phyloP scores from a whole-genome alignment of 768 basidiomycete species.

The Rossbeevera mucosa region DNA sequence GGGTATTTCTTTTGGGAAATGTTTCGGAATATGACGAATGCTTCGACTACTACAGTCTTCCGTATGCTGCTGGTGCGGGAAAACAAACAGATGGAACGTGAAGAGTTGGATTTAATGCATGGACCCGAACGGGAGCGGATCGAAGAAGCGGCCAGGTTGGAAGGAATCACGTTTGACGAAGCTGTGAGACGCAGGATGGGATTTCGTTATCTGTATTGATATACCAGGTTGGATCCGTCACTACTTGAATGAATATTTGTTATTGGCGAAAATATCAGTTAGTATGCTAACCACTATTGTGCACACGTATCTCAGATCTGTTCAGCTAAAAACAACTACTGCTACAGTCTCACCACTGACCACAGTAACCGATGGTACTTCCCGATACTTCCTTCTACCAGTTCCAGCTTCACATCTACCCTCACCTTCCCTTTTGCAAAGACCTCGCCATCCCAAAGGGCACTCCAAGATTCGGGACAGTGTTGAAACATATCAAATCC shows the following conservation, averaged over 20 bases:
- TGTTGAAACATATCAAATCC: constrained; percentile 27
- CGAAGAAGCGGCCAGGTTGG: constrained; percentile 53
- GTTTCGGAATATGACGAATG: background rate
- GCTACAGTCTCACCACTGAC: constrained; percentile 24
- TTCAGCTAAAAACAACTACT: background rate
- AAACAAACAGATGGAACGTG: constrained; percentile 48
- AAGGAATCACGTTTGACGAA: constrained; percentile 57
- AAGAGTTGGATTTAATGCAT: constrained; percentile 42
- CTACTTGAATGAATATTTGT: background rate
- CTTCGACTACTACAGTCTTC: constrained; percentile 31
- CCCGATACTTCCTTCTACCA: background rate
- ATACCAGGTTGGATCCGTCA: background rate
- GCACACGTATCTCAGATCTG: too few species aligned
- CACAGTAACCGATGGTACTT: constrained; percentile 16
- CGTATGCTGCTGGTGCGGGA: constrained; percentile 41
- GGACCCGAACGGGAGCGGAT: constrained; percentile 46
- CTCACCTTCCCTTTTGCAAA: constrained; percentile 22
- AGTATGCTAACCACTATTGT: background rate
- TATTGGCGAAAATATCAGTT: background rate
- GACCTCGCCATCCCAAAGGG: constrained; percentile 36
- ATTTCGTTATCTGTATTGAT: constrained; percentile 54
- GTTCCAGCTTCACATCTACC: background rate
- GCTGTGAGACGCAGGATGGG: constrained; percentile 54
- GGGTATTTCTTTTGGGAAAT: background rate
- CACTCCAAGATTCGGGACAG: constrained; percentile 32